Evolutionary conservation across 495 filamentous ascomycete genomes (phyloP).

Genomic region (Penicillium ucsense): DNA sequence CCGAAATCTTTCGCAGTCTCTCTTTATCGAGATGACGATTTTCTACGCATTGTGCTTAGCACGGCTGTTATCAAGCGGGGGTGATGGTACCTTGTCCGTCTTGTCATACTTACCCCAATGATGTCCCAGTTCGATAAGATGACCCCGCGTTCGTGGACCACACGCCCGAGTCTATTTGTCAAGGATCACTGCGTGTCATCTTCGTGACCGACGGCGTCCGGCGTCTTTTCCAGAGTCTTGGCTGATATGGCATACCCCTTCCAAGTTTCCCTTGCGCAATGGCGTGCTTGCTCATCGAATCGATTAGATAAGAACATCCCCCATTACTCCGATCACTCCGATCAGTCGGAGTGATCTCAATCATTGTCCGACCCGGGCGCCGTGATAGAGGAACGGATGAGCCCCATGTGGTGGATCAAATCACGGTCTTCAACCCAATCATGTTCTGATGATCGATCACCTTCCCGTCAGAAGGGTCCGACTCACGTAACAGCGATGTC

Average conservation of each 20-base stretch:
- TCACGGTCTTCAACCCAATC: conserved; percentile 9
- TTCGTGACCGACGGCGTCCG: not conserved
- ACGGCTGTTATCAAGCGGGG: no score
- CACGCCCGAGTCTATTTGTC: not conserved
- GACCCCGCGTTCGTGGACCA: no score
- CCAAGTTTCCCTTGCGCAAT: not conserved
- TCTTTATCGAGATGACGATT: no score
- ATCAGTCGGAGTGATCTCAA: conserved; percentile 7
- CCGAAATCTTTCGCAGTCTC: no score
- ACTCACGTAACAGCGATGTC: conserved; percentile 14
- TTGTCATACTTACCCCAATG: no score
- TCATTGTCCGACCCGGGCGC: conserved; percentile 9
- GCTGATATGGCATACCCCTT: not conserved
- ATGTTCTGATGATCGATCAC: conserved; percentile 9
- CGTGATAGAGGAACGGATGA: conserved; percentile 9
- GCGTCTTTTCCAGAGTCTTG: not conserved
- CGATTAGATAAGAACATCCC: not conserved
- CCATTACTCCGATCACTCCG: conserved; percentile 15
- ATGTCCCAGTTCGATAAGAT: no score
- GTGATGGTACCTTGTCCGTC: no score
- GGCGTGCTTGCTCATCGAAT: not conserved
- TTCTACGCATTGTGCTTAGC: no score
- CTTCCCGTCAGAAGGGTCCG: conserved; percentile 1
- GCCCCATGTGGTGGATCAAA: conserved; percentile 9
- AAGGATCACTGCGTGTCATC: not conserved